A percentile compares a stretch with the other conserved stretches of the same genome.
Conservation (phyloP, 306 rosid species). For the Cucumis hystrix region DNA sequence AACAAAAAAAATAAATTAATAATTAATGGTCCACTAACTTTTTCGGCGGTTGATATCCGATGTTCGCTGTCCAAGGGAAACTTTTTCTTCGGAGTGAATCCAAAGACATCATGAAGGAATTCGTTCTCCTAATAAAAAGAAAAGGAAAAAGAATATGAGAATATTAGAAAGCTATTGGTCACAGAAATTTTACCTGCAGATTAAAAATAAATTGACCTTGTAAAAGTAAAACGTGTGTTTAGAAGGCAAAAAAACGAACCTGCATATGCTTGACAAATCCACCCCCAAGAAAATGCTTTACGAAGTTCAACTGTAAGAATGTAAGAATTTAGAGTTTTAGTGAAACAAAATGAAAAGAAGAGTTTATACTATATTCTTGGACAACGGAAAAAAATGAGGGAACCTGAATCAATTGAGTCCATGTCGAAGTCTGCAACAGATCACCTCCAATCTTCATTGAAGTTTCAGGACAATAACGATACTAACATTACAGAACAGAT, state of each 20-base stretch:
- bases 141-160: not conserved
- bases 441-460: conserved; percentile 69
- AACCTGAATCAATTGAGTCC: conserved; percentile 82
- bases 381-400: not conserved
- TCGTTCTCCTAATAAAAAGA: conserved; percentile 58
- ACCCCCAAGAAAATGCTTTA: conserved; percentile 83
- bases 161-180: not conserved
- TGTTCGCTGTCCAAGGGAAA: conserved; percentile 23
- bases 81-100: conserved; percentile 64
- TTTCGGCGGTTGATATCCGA: conserved; percentile 63
- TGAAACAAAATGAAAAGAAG: not conserved
- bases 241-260: conserved; percentile 30
- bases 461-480: conserved; percentile 61
- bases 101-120: conserved; percentile 71
- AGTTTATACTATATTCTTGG: not conserved
- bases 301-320: conserved; percentile 57
- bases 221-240: not conserved
- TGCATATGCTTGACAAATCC: conserved; percentile 92
- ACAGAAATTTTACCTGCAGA: not conserved
- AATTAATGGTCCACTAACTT: conserved; percentile 28
- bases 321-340: conserved; percentile 8
- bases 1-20: not conserved
- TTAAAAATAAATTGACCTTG: not conserved
- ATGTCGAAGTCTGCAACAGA: conserved; percentile 58
- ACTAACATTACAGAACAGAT: conserved; percentile 19